Base-by-base conservation (phyloP, 2,329 filamentous ascomycete genomes). In the Arthrobotrys musiformis region DNA sequence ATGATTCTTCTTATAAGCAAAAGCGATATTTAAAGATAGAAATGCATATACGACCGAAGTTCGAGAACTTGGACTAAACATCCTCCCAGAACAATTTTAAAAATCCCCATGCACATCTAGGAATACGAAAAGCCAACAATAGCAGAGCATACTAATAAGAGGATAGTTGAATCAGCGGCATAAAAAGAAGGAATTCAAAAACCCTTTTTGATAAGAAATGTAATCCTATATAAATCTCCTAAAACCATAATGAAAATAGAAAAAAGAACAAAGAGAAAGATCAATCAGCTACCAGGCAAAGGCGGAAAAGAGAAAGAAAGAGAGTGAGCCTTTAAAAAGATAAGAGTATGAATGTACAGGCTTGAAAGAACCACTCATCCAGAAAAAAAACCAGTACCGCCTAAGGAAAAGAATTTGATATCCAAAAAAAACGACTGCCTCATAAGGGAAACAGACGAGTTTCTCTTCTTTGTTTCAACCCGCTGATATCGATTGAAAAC, bases 261-360 rank as follows among this genome's bases (percentile, higher is more conserved):
- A 4, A 17, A 52, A 35, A 15, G 15, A 15, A 19, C 33, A 54
- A 17, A 24, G 15, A 66, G 37, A 66, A 8, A 56, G 54, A 58
- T 58, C 54, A 58, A 58, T 11, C 54, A 26, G 26, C 30, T 40
- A 22, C 33, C 33, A 9, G 54, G 19, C 28, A 58, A 52, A 9
- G 44, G n/a, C n/a, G n/a, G n/a, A n/a, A 26, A 52, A 52, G n/a
- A 15, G 22, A 50, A 33, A 11, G 37, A 42, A 42, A 35, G 28
- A 22, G 35, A 56, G 7, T n/a, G 9, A 67, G 33, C 46, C 50
- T 52, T 24, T 24, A 24, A 46, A 15, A 28, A n/a, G 54, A 58
- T 28, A 17, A 24, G 28, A 70, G 62, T 70, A 70, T 64, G 66
- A 77, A 77, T 77, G 46, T 77, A 77, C 73, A 77, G 60, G 35